Evolutionary conservation across 495 filamentous ascomycete genomes (phyloP), one percentile per base, ranked within the genome.

Genomic region (Ascodesmis nigricans): DNA sequence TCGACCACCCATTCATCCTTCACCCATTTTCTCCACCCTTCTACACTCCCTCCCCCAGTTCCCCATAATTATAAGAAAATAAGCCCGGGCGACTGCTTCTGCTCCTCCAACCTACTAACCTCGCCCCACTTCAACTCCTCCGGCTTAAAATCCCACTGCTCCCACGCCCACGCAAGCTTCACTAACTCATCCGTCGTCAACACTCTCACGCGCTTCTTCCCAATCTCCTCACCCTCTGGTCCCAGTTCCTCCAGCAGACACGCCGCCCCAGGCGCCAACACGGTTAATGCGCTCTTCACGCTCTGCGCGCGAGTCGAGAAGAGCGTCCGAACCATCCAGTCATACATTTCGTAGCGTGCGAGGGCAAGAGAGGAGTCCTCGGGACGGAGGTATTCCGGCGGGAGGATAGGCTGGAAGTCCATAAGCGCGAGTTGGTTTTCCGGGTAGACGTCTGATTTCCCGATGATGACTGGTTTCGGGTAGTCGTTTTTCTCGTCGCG

Each of bases 131-230:
- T n/a, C n/a, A 10, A 13, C 19, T 35, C 31, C 23, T 28, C 25
- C 5, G 31, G 21, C 10, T 19, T 42, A 18, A 69, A 73, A n/a
- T 69, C 67, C 69, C 70, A 75, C 20, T 55, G 46, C 49, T 60
- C 53, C 61, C 63, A 75, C 7, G 58, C 56, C 38, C 59, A 52
- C 1, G 59, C 20, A 4, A 74, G 43, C 28, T 63, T 61, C n/a
- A 59, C 45, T 24, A 63, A 42, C 53, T 71, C 63, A 15, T 40
- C 39, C 34, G 47, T 38, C 14, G 50, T 59, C 14, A 74, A 31
- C 14, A 44, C 42, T n/a, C 70, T 45, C 10, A 56, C 38, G 4
- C 48, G 41, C 15, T 64, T 39, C 31, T 56, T 22, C 29, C 36
- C 33, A 10, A 42, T 10, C 29, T 55, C 54, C 8, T 36, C 1